A percentile compares a stretch with the other conserved stretches of the same genome.
Conservation (phyloP, 352 stramenopile genomes). For the Elongisporangium senticosum region DNA sequence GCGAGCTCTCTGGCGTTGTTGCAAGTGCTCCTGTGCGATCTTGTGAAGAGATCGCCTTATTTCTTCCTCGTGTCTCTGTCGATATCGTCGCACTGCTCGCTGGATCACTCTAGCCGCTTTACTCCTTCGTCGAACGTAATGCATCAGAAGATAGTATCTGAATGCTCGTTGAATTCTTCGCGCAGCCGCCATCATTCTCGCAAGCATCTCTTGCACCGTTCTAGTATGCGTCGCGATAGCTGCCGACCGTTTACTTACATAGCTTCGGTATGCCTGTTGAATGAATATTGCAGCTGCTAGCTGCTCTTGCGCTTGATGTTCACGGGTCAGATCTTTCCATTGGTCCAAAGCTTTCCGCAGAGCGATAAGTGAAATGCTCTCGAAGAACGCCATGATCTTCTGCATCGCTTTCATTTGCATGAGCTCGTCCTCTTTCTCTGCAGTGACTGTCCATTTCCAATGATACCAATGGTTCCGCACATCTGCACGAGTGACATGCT, state of each 20-base stretch:
- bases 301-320: slow-evolving; percentile 18
- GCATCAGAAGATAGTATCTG: not conserved
- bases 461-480: slow-evolving; percentile 16
- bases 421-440: slow-evolving; percentile 17
- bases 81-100: slow-evolving; percentile 1
- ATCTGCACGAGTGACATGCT: slow-evolving; percentile 17
- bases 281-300: slow-evolving; percentile 35
- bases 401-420: slow-evolving; percentile 20
- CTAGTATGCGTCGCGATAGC: not conserved
- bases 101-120: slow-evolving; percentile 19
- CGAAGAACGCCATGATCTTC: slow-evolving; percentile 21
- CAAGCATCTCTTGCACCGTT: not conserved
- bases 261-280: slow-evolving; percentile 25
- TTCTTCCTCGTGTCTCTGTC: slow-evolving; percentile 1
- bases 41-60: not conserved
- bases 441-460: slow-evolving; percentile 26
- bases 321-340: slow-evolving; percentile 14
- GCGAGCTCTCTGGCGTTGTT: slow-evolving; percentile 3
- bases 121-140: not conserved
- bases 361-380: slow-evolving; percentile 11
- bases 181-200: not conserved
- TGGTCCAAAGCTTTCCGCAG: slow-evolving; percentile 10
- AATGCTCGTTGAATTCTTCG: slow-evolving; percentile 17
- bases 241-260: not conserved
- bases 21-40: not conserved